Conservation (phyloP, 768 basidiomycete species). For the Brasilioporus rufonigricans region DNA sequence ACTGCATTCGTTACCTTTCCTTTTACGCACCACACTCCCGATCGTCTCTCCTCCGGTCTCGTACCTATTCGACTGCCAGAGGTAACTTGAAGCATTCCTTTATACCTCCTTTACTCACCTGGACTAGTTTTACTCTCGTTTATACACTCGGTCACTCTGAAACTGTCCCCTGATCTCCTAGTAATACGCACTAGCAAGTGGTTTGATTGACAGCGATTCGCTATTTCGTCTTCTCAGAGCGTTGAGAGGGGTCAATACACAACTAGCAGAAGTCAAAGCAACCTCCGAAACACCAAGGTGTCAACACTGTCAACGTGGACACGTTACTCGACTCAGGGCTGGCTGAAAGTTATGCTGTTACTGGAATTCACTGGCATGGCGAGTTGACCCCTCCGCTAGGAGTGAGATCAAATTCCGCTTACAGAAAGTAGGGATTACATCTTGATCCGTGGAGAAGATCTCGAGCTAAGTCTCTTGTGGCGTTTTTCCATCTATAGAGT, state of each 20-base stretch:
- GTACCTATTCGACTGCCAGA: no score
- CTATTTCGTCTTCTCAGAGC: not conserved
- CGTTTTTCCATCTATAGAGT: constrained; percentile 53
- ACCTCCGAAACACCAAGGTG: constrained; percentile 56
- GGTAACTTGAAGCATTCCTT: no score
- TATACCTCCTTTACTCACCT: no score
- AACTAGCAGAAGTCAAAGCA: constrained; percentile 18
- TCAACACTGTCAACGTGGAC: constrained; percentile 60
- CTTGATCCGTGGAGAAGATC: not conserved
- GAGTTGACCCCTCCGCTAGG: constrained; percentile 33
- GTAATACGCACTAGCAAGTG: no score
- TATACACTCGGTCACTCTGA: no score
- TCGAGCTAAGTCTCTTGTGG: constrained; percentile 32
- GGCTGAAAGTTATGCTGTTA: constrained; percentile 48
- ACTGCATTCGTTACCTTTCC: no score
- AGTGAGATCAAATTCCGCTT: constrained; percentile 50
- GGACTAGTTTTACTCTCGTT: no score
- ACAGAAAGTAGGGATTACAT: constrained; percentile 41
- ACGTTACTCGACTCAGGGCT: constrained; percentile 45
- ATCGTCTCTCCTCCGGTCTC: no score
- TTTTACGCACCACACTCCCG: no score
- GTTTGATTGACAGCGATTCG: not conserved
- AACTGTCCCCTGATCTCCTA: no score
- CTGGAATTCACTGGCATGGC: not conserved
- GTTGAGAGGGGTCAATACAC: not conserved